Percentiles rank a stretch among this genome's conserved stretches.
phyloP scores from a whole-genome alignment of 768 basidiomycete genomes.

The Auriscalpium microsporum region DNA sequence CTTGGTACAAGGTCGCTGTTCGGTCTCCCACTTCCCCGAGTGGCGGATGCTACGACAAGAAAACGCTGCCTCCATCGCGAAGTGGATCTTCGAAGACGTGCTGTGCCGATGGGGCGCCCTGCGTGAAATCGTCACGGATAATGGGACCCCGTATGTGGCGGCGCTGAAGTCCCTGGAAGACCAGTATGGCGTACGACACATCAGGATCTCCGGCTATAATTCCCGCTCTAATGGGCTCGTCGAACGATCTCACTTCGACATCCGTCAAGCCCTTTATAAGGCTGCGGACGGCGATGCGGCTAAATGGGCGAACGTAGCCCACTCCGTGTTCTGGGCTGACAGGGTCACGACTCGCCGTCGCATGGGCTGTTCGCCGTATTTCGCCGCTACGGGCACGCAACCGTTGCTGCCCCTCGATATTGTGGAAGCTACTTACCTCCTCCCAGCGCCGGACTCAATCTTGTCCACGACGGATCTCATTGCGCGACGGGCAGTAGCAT shows the following conservation, averaged over 20 bases:
- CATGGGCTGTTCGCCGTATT: constrained; percentile 26
- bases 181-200: constrained; percentile 29
- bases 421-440: constrained; percentile 13
- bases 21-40: constrained; percentile 27
- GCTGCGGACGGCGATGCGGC: constrained; percentile 22
- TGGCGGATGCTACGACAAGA: constrained; percentile 21
- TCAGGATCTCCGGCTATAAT: constrained; percentile 35
- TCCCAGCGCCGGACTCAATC: neutral
- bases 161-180: constrained; percentile 18
- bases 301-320: constrained; percentile 24
- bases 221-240: constrained; percentile 32
- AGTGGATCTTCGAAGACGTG: constrained; percentile 30
- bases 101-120: constrained; percentile 33
- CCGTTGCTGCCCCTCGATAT: constrained; percentile 18
- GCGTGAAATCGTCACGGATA: constrained; percentile 33
- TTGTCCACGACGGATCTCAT: constrained; percentile 13
- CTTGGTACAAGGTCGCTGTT: constrained; percentile 30
- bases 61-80: constrained; percentile 18
- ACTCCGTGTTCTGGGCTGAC: constrained; percentile 30
- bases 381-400: constrained; percentile 11
- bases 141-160: constrained; percentile 25
- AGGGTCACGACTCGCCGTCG: constrained; percentile 21
- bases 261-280: constrained; percentile 29
- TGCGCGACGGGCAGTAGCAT: too few relatives aligned
- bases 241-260: constrained; percentile 23